phyloP scores from a whole-genome alignment of 2,329 filamentous ascomycete genomes.

The Aureobasidium sp. region DNA sequence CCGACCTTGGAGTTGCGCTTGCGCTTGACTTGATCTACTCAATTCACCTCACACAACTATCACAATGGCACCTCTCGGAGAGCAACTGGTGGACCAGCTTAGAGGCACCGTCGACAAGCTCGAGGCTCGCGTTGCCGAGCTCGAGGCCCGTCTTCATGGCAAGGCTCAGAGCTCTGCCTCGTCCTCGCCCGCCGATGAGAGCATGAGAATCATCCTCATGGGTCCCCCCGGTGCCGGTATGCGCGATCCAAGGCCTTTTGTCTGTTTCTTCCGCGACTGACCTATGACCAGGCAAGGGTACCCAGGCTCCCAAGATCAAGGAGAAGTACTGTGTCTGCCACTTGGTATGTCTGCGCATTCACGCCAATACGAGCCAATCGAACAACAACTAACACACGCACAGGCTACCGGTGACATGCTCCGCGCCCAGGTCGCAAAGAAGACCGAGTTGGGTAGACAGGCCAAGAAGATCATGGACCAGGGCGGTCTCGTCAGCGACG shows the following conservation, averaged over 20 bases:
- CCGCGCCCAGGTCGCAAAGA: constrained; percentile 94
- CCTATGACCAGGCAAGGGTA: constrained; percentile 75
- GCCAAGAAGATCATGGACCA: constrained; percentile 99
- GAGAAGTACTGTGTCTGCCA: constrained; percentile 97
- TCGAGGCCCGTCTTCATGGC: constrained; percentile 63
- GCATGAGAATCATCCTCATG: constrained; percentile 95
- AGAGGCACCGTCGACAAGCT: constrained; percentile 77
- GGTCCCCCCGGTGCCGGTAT: constrained; percentile 93
- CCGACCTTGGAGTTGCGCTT: neutral
- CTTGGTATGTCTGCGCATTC: constrained; percentile 54
- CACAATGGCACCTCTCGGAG: constrained; percentile 81
- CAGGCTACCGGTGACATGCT: constrained; percentile 99
- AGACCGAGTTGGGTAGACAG: constrained; percentile 87
- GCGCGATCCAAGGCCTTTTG: constrained; percentile 26
- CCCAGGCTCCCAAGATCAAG: constrained; percentile 95
- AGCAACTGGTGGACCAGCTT: constrained; percentile 71
- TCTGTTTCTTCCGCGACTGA: neutral
- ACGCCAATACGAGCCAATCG: neutral
- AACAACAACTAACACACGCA: constrained; percentile 8
- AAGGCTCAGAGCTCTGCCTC: constrained; percentile 38
- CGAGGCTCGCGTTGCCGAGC: constrained; percentile 75
- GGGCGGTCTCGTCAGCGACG: constrained; percentile 93
- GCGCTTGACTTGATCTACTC: neutral
- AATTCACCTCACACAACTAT: constrained; percentile 7
- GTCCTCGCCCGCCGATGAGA: constrained; percentile 40